Evolutionary conservation across 371 early-diverging fungal genomes (phyloP), one percentile per base, ranked within the genome.

Genomic region (Fennellomyces sp.): DNA sequence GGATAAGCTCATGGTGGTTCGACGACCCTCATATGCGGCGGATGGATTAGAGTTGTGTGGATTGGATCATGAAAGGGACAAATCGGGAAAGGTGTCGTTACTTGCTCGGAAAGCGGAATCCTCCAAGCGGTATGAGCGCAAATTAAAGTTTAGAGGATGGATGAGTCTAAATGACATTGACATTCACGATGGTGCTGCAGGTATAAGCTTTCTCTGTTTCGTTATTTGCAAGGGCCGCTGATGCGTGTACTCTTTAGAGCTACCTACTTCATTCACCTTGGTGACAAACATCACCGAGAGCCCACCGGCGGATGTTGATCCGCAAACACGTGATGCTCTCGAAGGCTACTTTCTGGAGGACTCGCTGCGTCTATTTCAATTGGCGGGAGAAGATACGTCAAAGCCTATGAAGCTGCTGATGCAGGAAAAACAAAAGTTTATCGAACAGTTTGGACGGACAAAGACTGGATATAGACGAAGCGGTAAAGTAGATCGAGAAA

Each of bases 141-240:
- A 64, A 23, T 58, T 78, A 5, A 77, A 77, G 35, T 77, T 80
- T 52, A 68, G 73, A 60, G 81, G 81, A 11, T 80, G 81, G 81
- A 65, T 64, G 1, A 67, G 68, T 35, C 65, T 80, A 10, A 52
- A 64, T 11, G 49, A 70, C 29, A 66, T 75, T 12, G 78, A 80
- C 41, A 26, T 77, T 0, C 75, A 73, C 39, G 56, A 77, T 38
- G 81, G 81, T 12, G 59, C 65, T 27, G 61, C 61, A 64, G 76
- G 76, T 76, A 75, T 27, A 2, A 30, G 8, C 41, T 17, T 17
- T 12, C 3, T 42, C 2, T 30, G 13, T 23, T 7, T 27, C n/a
- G n/a, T n/a, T n/a, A n/a, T n/a, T n/a, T n/a, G n/a, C n/a, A n/a
- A n/a, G n/a, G n/a, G n/a, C n/a, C n/a, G n/a, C n/a, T n/a, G n/a